These are phyloP conservation scores for Maudiozyma humilis DNA, from an alignment of 1,139 yeast species.

Conservation along the genomic window DNA sequence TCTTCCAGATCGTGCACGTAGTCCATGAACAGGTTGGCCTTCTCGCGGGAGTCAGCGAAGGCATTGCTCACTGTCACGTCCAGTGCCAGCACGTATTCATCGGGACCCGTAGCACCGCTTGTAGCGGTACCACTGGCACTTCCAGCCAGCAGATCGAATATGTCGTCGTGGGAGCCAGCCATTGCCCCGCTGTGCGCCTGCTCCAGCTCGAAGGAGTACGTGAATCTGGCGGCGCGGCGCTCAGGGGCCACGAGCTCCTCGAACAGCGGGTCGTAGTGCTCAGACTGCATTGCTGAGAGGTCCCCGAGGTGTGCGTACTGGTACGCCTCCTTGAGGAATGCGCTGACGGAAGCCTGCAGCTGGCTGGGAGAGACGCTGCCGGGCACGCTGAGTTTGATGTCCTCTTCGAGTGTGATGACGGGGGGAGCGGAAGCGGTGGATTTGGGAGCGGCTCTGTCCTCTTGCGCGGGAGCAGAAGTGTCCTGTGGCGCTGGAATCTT, in stretches of 20 bases:
- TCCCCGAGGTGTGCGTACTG: conserved; percentile 20
- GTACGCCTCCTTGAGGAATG: conserved; percentile 21
- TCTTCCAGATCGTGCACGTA: conserved; percentile 20
- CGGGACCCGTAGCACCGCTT: too few species aligned
- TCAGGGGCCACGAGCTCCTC: conserved; percentile 57
- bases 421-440: not conserved
- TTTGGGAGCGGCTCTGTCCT: conserved; percentile 21
- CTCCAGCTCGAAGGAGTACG: conserved; percentile 32
- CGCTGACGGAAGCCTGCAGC: conserved; percentile 14
- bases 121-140: conserved; percentile 11
- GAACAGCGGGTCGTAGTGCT: conserved; percentile 50
- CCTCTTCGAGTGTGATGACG: conserved; percentile 15
- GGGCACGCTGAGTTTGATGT: conserved; percentile 16
- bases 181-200: conserved; percentile 20
- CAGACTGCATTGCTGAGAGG: conserved; percentile 33
- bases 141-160: conserved; percentile 39
- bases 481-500: not conserved
- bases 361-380: conserved; percentile 12
- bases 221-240: conserved; percentile 51
- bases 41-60: conserved; percentile 22
- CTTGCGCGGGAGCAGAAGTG: not conserved
- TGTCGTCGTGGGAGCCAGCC: conserved; percentile 29
- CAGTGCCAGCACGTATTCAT: conserved; percentile 17
- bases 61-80: conserved; percentile 35
- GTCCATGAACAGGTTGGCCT: conserved; percentile 24